A percentile compares a stretch with the other conserved stretches of the same genome.
Evolutionary conservation across 805 yeast species (phyloP).

Genomic region (Wickerhamomyces pijperi): DNA sequence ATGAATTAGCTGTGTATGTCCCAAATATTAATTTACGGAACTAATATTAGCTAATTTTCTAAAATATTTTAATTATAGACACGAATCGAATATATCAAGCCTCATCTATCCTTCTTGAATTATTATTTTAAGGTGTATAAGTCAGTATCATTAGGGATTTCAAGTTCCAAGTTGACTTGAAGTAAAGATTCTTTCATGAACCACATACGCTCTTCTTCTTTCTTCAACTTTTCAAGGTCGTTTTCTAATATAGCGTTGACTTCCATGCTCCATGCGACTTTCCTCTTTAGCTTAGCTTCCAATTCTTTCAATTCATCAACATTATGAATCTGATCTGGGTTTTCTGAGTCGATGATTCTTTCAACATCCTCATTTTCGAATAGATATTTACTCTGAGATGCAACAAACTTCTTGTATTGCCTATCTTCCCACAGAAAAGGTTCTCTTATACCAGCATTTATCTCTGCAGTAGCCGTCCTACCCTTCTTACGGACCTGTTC

Average conservation of each 20-base stretch:
- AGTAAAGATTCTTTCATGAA: slow-evolving; percentile 29
- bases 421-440: slow-evolving; percentile 9
- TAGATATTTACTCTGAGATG: slow-evolving; percentile 4
- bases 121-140: background rate
- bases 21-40: no score
- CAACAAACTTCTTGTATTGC: slow-evolving; percentile 1
- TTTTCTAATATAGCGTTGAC: slow-evolving; percentile 26
- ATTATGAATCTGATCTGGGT: slow-evolving; percentile 6
- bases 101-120: no score
- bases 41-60: no score
- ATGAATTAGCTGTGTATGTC: no score
- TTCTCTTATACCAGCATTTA: slow-evolving; percentile 13
- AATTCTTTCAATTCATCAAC: slow-evolving; percentile 9
- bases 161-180: slow-evolving; percentile 29
- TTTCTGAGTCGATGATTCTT: slow-evolving; percentile 1
- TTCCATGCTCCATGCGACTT: slow-evolving; percentile 26
- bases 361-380: slow-evolving; percentile 9
- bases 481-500: slow-evolving; percentile 18
- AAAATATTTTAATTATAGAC: no score
- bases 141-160: slow-evolving; percentile 6
- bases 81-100: no score
- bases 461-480: slow-evolving; percentile 16
- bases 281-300: slow-evolving; percentile 21
- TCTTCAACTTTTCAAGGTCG: slow-evolving; percentile 20
- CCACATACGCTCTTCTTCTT: slow-evolving; percentile 27